Evolutionary conservation across 345 rosid species (phyloP), one percentile per base, ranked within the genome.

Genomic region (Eucalyptus viminalis): DNA sequence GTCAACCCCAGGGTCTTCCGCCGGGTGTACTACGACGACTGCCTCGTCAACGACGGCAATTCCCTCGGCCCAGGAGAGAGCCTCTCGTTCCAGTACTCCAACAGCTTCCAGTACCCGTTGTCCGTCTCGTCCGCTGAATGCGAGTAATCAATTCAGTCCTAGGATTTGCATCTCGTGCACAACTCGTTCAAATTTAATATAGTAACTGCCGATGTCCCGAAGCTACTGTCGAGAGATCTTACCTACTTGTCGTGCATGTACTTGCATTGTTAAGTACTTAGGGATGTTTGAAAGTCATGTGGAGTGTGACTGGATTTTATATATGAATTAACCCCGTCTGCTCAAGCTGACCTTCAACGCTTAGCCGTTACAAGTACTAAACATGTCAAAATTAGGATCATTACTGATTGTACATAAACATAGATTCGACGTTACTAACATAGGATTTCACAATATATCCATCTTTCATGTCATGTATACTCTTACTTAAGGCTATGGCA

Each of bases 81-180:
- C 60, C 92, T 96, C 91, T 93, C 95, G n/a, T 96, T 96, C 91
- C 88, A 93, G 81, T 96, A 96, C 86, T 91, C 99, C 80, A 96
- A 94, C 16, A 93, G 91, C 80, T 97, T 93, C 90, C 92, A 90
- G 89, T 96, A 97, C 89, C 94, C 95, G 45, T 90, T 96, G 58
- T 93, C 96, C 14, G 96, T 97, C 85, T 88, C 94, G 17, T 92
- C 96, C 45, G 96, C 91, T 49, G 87, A 88, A 88, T 95, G 97
- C 89, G 88, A 91, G 91, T 96, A 80, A 15, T 31, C 16, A 27
- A 72, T 76, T 22, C 43, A 25, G 15, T 76, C 47, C 27, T 21
- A 21, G 29, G 29, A 76, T 76, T 40, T 21, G 29, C 11, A 40
- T 76, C 85, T 76, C 47, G 16, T 76, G 47, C 47, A 40, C 47